phyloP scores from a whole-genome alignment of 805 yeast species.

The Yarrowia alimentaria region DNA sequence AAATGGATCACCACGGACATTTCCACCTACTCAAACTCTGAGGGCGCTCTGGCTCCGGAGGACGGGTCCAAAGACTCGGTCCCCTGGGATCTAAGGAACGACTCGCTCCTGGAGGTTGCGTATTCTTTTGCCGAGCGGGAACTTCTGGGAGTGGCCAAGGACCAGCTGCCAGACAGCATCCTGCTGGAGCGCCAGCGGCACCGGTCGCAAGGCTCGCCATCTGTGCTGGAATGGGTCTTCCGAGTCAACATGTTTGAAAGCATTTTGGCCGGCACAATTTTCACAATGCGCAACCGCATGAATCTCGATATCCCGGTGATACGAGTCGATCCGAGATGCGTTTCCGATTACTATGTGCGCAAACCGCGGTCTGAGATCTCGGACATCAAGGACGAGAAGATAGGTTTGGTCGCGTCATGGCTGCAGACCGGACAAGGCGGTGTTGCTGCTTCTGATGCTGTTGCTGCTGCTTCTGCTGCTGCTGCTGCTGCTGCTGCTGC shows the following conservation, averaged over 20 bases:
- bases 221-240: conserved; percentile 24
- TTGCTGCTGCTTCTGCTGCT: not conserved
- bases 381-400: conserved; percentile 16
- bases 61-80: too few species aligned
- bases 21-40: not conserved
- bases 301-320: not conserved
- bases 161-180: not conserved
- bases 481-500: too few species aligned
- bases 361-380: not conserved
- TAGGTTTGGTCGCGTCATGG: conserved; percentile 7
- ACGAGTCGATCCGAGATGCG: conserved; percentile 7
- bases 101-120: conserved; percentile 10
- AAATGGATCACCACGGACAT: conserved; percentile 3
- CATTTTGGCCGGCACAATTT: conserved; percentile 5
- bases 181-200: conserved; percentile 11
- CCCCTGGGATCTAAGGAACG: conserved; percentile 18
- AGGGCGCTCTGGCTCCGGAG: not conserved
- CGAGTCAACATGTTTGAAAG: conserved; percentile 26
- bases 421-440: not conserved
- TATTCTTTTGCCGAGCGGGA: conserved; percentile 7
- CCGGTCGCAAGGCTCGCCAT: conserved; percentile 6
- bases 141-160: not conserved
- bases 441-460: not conserved
- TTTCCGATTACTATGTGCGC: conserved; percentile 8
- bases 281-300: conserved; percentile 6